Evolutionary conservation across 2,329 filamentous ascomycete species (phyloP).

Genomic region (Ceratocystis cubensis): DNA sequence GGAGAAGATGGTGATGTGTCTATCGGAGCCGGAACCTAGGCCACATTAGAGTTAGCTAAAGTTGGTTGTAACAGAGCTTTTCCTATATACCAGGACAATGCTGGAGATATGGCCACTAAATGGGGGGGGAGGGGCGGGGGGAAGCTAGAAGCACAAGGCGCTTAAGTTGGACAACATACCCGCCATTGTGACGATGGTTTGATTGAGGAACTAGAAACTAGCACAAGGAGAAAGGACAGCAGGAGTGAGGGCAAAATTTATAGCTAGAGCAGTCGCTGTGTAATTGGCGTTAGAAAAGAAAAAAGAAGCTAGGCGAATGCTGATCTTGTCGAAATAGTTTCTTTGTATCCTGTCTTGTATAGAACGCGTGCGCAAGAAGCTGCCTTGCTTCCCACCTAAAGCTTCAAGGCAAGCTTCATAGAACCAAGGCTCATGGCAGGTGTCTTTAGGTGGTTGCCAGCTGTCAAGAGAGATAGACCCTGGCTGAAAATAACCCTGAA

Average conservation of each 20-base stretch:
- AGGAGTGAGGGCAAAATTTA: not conserved
- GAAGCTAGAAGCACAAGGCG: not conserved
- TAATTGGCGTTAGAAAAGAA: not conserved
- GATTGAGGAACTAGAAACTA: not conserved
- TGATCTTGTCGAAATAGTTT: not conserved
- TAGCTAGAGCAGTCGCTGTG: not conserved
- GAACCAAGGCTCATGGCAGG: not conserved
- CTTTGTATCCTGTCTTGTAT: not conserved
- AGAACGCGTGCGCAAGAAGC: slow-evolving; percentile 20
- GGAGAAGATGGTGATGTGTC: slow-evolving; percentile 99
- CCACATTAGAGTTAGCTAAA: not conserved
- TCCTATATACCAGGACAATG: not conserved
- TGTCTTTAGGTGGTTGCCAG: not conserved
- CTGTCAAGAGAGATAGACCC: not conserved
- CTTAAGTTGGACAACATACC: slow-evolving; percentile 14
- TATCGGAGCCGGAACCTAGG: slow-evolving; percentile 62
- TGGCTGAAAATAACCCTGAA: not conserved
- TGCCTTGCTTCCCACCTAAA: slow-evolving; percentile 17
- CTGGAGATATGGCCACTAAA: not conserved
- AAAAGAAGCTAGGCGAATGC: not conserved
- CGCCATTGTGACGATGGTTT: slow-evolving; percentile 18
- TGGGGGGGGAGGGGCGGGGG: not conserved
- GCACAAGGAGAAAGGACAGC: not conserved
- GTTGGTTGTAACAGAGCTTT: not conserved
- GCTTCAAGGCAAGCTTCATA: slow-evolving; percentile 11